Evolutionary conservation across 2,329 filamentous ascomycete species (phyloP).

Genomic region (Bipolaris bicolor): DNA sequence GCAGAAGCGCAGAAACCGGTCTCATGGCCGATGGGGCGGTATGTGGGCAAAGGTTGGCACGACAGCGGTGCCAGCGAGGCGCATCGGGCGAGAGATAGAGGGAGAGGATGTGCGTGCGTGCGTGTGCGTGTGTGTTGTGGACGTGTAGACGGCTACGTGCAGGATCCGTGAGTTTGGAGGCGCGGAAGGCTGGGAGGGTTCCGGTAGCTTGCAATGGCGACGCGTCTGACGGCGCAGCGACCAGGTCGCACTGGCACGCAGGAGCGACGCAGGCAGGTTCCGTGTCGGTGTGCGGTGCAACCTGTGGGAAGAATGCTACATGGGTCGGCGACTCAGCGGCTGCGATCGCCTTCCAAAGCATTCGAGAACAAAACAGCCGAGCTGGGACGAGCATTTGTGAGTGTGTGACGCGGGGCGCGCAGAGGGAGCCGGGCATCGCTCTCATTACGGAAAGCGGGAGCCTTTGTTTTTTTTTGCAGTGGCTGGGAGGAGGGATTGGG

Average conservation of each 20-base stretch:
- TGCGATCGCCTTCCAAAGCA: conserved; percentile 21
- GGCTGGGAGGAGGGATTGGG: background rate
- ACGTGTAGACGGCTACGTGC: conserved; percentile 16
- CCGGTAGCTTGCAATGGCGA: conserved; percentile 27
- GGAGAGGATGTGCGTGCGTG: too few relatives aligned
- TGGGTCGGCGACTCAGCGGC: conserved; percentile 13
- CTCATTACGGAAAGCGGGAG: conserved; percentile 25
- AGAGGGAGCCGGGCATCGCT: conserved; percentile 28
- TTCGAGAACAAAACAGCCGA: conserved; percentile 34
- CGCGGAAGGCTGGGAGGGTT: conserved; percentile 44
- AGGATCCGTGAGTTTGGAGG: conserved; percentile 37
- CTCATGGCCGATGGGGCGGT: conserved; percentile 20
- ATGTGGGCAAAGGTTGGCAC: background rate
- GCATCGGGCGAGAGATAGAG: background rate
- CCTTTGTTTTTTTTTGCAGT: conserved; percentile 2
- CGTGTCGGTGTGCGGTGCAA: conserved; percentile 21
- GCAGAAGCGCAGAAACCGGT: conserved; percentile 26
- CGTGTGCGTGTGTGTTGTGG: too few relatives aligned
- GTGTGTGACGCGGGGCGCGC: conserved; percentile 29
- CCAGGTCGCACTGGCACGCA: conserved; percentile 13
- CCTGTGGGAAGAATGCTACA: conserved; percentile 14
- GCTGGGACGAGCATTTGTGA: conserved; percentile 21
- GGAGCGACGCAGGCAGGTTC: conserved; percentile 7
- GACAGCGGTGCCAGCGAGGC: background rate
- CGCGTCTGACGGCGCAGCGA: conserved; percentile 27